Evolutionary conservation across 768 basidiomycete genomes (phyloP), one percentile per base, ranked within the genome.

Genomic region (Tylopilus intermedius): DNA sequence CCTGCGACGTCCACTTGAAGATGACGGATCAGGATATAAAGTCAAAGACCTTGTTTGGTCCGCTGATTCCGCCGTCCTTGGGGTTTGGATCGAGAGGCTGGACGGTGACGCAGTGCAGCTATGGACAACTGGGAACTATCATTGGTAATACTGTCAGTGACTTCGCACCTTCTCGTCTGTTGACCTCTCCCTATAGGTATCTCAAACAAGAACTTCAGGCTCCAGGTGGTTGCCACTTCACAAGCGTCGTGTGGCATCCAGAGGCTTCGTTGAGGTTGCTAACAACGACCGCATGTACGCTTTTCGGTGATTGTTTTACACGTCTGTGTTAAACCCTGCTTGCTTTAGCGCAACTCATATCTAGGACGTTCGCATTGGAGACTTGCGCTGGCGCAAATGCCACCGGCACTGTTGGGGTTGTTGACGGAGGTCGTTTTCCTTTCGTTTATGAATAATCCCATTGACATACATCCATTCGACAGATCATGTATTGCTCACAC

Each of bases 41-140:
- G 82, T 97, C 2, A 80, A 76, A 47, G 89, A 91, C 52, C 66
- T 96, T 29, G 69, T 70, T 18, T 99, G 95, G 94, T 96, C 87
- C 62, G 79, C 86, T 4, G 94, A 94, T 66, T 95, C 93, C 2
- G 85, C 79, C 55, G 77, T 96, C 11, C 72, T 99, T 29, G 84
- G 85, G 0, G 73, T 97, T 0, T 97, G 94, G 92, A 75, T 94
- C 30, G 85, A 88, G 64, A 71, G 77, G 29, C 75, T 81, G 33
- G 73, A 75, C 8, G 79, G 78, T 2, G 90, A 97, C 69, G 71
- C 65, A 86, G 91, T 98, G 15, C 96, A 99, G 71, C 73, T 98
- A 0, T 99, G 94, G 93, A 88, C 91, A 1, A 90, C 79, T 7
- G 84, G 89, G 29, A 99, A 99, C 65, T 98, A 96, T 67, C 86